Evolutionary conservation across 352 stramenopile species (phyloP).

Genomic region (Globisporangium okanoganense): DNA sequence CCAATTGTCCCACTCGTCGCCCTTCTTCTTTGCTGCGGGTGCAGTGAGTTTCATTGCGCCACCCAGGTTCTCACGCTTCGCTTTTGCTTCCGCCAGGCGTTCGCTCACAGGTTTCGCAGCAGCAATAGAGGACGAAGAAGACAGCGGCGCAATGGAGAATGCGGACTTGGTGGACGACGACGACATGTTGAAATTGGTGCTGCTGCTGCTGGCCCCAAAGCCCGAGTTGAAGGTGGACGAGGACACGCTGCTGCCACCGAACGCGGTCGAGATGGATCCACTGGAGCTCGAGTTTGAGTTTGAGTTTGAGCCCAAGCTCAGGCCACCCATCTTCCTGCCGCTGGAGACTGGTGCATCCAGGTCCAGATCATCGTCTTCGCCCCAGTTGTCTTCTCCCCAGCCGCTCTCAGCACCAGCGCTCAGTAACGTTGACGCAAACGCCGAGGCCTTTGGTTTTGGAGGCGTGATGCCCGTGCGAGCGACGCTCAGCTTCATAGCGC

Average conservation of each 20-base stretch:
- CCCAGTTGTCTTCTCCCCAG: constrained; percentile 73
- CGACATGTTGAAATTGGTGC: constrained; percentile 4
- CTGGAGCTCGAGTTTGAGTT: background rate
- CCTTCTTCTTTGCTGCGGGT: constrained; percentile 32
- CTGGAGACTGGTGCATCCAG: constrained; percentile 18
- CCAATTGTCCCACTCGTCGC: constrained; percentile 80
- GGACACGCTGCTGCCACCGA: constrained; percentile 12
- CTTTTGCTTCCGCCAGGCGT: constrained; percentile 48
- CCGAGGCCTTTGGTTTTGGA: constrained; percentile 17
- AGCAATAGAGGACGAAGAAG: background rate
- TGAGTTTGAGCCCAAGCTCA: constrained; percentile 2
- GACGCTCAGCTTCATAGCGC: constrained; percentile 52
- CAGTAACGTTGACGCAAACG: constrained; percentile 21
- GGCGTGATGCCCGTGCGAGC: constrained; percentile 21
- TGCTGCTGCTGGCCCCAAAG: constrained; percentile 10
- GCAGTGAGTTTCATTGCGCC: constrained; percentile 60
- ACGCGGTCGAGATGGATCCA: constrained; percentile 2
- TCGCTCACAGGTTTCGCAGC: constrained; percentile 45
- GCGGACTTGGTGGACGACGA: constrained; percentile 16
- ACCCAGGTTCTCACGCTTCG: constrained; percentile 42
- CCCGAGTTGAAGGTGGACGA: constrained; percentile 7
- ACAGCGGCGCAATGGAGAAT: constrained; percentile 1
- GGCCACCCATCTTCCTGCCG: constrained; percentile 1
- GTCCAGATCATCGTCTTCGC: constrained; percentile 44
- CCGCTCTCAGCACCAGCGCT: constrained; percentile 24